Evolutionary conservation across 2,329 filamentous ascomycete genomes (phyloP).

Genomic region (Ustulina deusta): DNA sequence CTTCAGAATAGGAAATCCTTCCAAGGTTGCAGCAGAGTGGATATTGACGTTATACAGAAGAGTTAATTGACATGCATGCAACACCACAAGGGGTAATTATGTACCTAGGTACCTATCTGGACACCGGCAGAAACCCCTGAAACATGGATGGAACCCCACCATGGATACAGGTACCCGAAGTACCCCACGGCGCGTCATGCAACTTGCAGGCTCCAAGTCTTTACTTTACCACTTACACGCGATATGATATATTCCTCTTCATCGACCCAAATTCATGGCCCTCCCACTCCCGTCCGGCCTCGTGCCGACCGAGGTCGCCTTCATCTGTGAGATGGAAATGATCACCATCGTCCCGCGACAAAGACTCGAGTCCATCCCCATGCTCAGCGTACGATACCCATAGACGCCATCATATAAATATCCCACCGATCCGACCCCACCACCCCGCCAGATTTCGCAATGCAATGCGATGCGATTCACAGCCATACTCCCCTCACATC

Average conservation of each 20-base stretch:
- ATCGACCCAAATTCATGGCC: slow-evolving; percentile 42
- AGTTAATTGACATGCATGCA: background rate
- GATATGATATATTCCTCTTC: slow-evolving; percentile 35
- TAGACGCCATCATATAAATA: background rate
- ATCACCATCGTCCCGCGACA: slow-evolving; percentile 94
- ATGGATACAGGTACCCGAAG: too few species aligned
- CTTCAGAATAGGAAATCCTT: background rate
- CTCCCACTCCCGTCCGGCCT: slow-evolving; percentile 62
- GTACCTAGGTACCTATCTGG: background rate
- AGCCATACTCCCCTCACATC: background rate
- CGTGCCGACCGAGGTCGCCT: slow-evolving; percentile 88
- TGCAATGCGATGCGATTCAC: background rate
- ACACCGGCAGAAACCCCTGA: too few species aligned
- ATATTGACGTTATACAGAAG: background rate
- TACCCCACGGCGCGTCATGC: slow-evolving; percentile 34
- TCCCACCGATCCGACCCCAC: slow-evolving; percentile 21
- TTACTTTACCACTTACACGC: background rate
- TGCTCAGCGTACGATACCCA: slow-evolving; percentile 78
- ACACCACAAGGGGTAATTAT: background rate
- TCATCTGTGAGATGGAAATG: slow-evolving; percentile 97
- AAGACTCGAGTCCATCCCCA: slow-evolving; percentile 83
- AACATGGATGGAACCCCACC: background rate
- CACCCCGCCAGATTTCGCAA: slow-evolving; percentile 38
- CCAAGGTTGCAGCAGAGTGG: background rate
- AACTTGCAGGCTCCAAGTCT: background rate